A percentile compares a stretch with the other conserved stretches of the same genome.
phyloP scores from a whole-genome alignment of 768 basidiomycete species.

The Termitomyces sp. region DNA sequence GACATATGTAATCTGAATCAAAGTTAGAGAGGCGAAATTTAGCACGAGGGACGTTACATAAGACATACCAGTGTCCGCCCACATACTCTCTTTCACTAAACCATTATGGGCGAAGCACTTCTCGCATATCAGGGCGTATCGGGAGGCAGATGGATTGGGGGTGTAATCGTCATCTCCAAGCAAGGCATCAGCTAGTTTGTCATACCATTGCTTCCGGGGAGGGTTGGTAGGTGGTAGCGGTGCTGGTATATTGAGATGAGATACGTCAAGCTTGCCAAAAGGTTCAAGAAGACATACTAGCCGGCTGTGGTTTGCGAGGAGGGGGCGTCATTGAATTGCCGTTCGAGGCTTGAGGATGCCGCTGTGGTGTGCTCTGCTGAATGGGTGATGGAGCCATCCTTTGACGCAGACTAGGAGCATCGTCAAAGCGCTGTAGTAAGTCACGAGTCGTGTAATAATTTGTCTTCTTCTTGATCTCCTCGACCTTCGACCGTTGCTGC shows the following conservation, averaged over 20 bases:
- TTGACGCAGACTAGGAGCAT: slow-evolving; percentile 42
- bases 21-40: not conserved
- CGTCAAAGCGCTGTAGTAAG: slow-evolving; percentile 88
- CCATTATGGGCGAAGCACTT: slow-evolving; percentile 88
- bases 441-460: slow-evolving; percentile 92
- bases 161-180: slow-evolving; percentile 69
- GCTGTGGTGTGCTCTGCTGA: slow-evolving; percentile 19
- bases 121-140: slow-evolving; percentile 85
- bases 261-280: not conserved
- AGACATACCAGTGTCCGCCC: slow-evolving; percentile 76
- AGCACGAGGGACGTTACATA: not conserved
- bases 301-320: slow-evolving; percentile 1
- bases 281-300: slow-evolving; percentile 4
- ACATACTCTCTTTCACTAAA: slow-evolving; percentile 75
- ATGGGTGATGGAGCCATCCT: slow-evolving; percentile 22
- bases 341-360: slow-evolving; percentile 21
- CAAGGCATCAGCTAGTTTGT: slow-evolving; percentile 82
- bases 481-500: slow-evolving; percentile 79
- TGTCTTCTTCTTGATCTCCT: slow-evolving; percentile 97
- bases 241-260: not conserved
- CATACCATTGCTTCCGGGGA: slow-evolving; percentile 76
- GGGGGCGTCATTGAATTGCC: slow-evolving; percentile 3
- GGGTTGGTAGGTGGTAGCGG: slow-evolving; percentile 31
- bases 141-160: slow-evolving; percentile 37
- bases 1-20: slow-evolving; percentile 73